A percentile compares a stretch with the other conserved stretches of the same genome.
Conservation (phyloP, 495 filamentous ascomycete species). For the Neurospora terricola region DNA sequence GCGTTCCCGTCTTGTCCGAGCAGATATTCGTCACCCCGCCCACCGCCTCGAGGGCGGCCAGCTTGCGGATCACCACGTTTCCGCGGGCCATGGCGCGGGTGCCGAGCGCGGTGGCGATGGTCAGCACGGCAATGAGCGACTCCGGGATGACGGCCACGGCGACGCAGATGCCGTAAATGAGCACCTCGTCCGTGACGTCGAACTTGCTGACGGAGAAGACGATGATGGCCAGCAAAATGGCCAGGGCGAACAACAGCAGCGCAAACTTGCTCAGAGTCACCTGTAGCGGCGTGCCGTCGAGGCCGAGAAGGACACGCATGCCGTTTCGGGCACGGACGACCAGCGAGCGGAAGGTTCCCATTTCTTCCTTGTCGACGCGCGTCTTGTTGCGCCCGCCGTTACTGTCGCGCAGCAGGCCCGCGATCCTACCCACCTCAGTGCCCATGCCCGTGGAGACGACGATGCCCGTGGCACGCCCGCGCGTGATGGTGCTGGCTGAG, state of each 20-base stretch:
- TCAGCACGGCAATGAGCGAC: conserved; percentile 58
- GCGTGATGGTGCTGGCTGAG: conserved; percentile 54
- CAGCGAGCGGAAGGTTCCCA: conserved; percentile 11
- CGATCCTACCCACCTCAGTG: conserved; percentile 77
- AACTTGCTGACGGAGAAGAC: conserved; percentile 71
- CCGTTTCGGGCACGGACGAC: conserved; percentile 8
- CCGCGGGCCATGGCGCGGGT: conserved; percentile 66
- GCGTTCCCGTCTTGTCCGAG: conserved; percentile 78
- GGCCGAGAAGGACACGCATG: conserved; percentile 39
- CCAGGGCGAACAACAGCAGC: conserved; percentile 61
- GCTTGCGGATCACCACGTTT: conserved; percentile 62
- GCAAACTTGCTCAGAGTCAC: conserved; percentile 67
- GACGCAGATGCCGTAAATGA: conserved; percentile 70
- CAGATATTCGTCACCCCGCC: conserved; percentile 83
- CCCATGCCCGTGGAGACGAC: conserved; percentile 63
- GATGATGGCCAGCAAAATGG: conserved; percentile 64
- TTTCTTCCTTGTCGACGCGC: conserved; percentile 25
- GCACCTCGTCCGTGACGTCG: conserved; percentile 57
- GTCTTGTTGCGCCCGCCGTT: conserved; percentile 35
- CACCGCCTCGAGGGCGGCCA: conserved; percentile 74
- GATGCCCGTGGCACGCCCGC: conserved; percentile 55
- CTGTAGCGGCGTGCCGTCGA: conserved; percentile 71
- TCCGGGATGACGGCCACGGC: conserved; percentile 65
- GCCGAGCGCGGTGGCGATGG: conserved; percentile 67
- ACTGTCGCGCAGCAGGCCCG: conserved; percentile 44